Evolutionary conservation across 2,329 filamentous ascomycete species (phyloP).

Genomic region (Pseudomassariella vexata): DNA sequence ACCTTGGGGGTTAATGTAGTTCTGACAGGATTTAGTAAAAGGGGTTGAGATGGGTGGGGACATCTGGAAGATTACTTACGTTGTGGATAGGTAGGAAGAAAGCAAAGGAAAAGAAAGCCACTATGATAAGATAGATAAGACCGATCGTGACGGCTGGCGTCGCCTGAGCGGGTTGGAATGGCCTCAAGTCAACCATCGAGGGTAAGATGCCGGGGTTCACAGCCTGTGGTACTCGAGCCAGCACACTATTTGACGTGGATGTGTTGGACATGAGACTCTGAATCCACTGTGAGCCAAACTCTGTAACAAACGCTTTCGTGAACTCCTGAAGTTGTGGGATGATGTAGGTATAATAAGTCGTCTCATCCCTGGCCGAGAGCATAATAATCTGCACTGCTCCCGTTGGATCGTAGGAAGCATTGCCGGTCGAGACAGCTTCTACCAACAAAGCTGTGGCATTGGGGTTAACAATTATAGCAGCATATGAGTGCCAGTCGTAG

Average conservation of each 20-base stretch:
- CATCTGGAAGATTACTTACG: no score
- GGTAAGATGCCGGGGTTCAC: slow-evolving; percentile 25
- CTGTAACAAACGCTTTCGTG: slow-evolving; percentile 36
- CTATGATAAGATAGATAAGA: slow-evolving; percentile 61
- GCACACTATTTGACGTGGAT: slow-evolving; percentile 21
- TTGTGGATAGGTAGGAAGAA: slow-evolving; percentile 61
- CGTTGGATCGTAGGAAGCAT: slow-evolving; percentile 53
- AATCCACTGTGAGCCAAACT: slow-evolving; percentile 42
- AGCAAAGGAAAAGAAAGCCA: slow-evolving; percentile 60
- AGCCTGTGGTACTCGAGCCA: slow-evolving; percentile 20
- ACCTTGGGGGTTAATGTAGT: slow-evolving; percentile 47
- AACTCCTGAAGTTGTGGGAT: slow-evolving; percentile 42
- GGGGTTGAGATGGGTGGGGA: background rate
- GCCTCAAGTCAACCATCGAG: slow-evolving; percentile 45
- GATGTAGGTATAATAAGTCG: slow-evolving; percentile 47
- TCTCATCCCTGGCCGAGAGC: slow-evolving; percentile 50
- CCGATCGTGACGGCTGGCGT: slow-evolving; percentile 57
- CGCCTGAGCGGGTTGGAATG: slow-evolving; percentile 47
- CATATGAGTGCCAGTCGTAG: slow-evolving; percentile 54
- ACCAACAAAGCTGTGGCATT: slow-evolving; percentile 56
- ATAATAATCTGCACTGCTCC: slow-evolving; percentile 53
- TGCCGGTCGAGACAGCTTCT: slow-evolving; percentile 45
- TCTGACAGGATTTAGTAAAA: slow-evolving; percentile 12
- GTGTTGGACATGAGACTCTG: slow-evolving; percentile 32
- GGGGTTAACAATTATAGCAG: slow-evolving; percentile 55